Evolutionary conservation across 116 monocot species (phyloP), one percentile per base, ranked within the genome.

Genomic region (Posidonia oceanica): DNA sequence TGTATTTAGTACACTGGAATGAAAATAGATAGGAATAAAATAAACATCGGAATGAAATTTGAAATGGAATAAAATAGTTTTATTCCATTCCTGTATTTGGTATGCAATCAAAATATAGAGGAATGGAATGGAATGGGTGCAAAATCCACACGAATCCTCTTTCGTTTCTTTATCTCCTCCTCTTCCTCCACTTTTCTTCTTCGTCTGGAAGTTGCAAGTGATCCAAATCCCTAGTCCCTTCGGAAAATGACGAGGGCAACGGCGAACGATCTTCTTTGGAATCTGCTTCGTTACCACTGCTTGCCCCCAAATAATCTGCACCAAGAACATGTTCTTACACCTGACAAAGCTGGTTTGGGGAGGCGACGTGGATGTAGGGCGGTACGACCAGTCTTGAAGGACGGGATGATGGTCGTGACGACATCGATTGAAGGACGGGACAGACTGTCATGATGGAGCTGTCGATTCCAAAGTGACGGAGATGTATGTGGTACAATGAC

Each of bases 261-360:
- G 44, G 7, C 14, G n/a, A 6, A 36, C 51, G 69, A 74, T 83
- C 78, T 94, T 94, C 79, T 54, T 55, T 29, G 91, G 84, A 52
- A 73, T 94, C 39, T 75, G 84, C 20, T 94, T 94, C 74, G 80
- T 88, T 44, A n/a, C n/a, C n/a, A n/a, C 91, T 94, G 36, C 75
- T 81, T 71, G 6, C 3, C 14, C 56, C 42, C 69, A 11, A 37
- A 36, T 2, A 4, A 36, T 18, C 21, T 10, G 58, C 14, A 18
- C 15, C 15, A 39, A 2, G 21, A 38, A 5, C 8, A 17, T 52
- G 38, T 23, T 18, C 55, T 20, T 59, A 48, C 48, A 48, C 6
- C 3, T 10, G 41, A 68, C 80, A 53, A 90, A 98, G 77, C 74
- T 98, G 54, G 76, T 83, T 58, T 59, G 71, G 10, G 75, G 82